phyloP scores from a whole-genome alignment of 768 basidiomycete species.

The Saitozyma podzolica region DNA sequence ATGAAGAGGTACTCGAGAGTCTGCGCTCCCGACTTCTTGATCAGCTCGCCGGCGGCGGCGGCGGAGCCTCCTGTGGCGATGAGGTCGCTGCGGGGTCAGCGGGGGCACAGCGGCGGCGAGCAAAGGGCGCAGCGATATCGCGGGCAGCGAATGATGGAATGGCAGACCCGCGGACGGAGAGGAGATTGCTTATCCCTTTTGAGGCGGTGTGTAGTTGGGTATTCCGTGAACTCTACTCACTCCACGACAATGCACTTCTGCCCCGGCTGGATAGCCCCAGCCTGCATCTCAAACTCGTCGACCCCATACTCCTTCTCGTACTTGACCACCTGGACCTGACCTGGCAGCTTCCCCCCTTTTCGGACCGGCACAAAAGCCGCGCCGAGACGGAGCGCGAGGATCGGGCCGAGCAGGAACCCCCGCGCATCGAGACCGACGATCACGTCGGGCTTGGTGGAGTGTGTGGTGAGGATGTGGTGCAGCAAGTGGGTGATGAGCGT shows the following conservation, averaged over 20 bases:
- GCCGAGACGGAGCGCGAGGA: conserved; percentile 83
- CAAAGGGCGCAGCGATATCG: too few relatives aligned
- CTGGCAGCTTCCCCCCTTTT: conserved; percentile 93
- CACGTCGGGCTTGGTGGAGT: conserved; percentile 60
- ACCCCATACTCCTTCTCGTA: conserved; percentile 92
- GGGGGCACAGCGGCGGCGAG: not conserved
- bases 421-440: conserved; percentile 94
- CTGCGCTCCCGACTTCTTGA: conserved; percentile 76
- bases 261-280: conserved; percentile 75
- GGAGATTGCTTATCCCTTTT: too few relatives aligned
- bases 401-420: conserved; percentile 91
- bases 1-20: conserved; percentile 93
- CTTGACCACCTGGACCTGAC: conserved; percentile 67
- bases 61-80: conserved; percentile 98
- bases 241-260: conserved; percentile 85
- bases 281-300: conserved; percentile 97
- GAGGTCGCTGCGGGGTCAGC: conserved; percentile 61
- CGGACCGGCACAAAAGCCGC: conserved; percentile 95
- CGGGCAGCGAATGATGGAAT: not conserved
- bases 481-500: conserved; percentile 84
- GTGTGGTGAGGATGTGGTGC: conserved; percentile 75
- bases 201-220: too few relatives aligned
- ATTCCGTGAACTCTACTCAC: conserved; percentile 29
- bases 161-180: not conserved
- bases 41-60: conserved; percentile 84